Conservation (phyloP, 176 grass and related monocot genomes). For the Tillandsia fasciculata region DNA sequence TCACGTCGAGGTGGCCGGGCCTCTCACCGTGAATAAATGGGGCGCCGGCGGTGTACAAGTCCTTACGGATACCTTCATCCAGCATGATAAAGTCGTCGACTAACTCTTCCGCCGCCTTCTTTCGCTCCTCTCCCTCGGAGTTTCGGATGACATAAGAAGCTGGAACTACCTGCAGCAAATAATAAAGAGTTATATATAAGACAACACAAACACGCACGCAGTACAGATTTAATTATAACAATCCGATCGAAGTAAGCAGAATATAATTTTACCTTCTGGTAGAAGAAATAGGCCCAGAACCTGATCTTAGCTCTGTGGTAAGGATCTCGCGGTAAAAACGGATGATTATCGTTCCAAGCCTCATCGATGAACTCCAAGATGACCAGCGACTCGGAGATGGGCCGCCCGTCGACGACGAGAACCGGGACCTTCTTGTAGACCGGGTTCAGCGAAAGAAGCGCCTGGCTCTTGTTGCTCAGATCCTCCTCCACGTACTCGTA, state of each 20-base stretch:
- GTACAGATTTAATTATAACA: background rate
- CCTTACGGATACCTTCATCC: conserved; percentile 19
- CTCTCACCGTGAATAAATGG: conserved; percentile 5
- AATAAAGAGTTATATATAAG: background rate
- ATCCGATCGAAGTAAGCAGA: background rate
- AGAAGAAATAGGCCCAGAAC: conserved; percentile 36
- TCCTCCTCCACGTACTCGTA: conserved; percentile 27
- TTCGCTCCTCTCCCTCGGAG: conserved; percentile 9
- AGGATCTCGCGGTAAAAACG: conserved; percentile 23
- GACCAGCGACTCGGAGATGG: conserved; percentile 20
- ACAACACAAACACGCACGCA: too few relatives aligned
- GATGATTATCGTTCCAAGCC: conserved; percentile 14
- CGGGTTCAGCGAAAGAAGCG: conserved; percentile 25
- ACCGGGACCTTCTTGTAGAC: conserved; percentile 39
- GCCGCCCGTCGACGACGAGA: conserved; percentile 27
- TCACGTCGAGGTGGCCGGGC: conserved; percentile 15
- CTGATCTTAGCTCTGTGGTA: conserved; percentile 17
- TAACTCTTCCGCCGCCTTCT: conserved; percentile 21
- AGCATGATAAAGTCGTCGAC: background rate
- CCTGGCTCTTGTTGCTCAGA: conserved; percentile 36
- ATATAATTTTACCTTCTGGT: conserved; percentile 21
- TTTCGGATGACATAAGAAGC: background rate
- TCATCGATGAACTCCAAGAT: conserved; percentile 33
- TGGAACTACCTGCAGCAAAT: background rate
- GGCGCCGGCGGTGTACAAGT: conserved; percentile 8